Conservation (phyloP, 441 rosid species). For the Croton setiger region DNA sequence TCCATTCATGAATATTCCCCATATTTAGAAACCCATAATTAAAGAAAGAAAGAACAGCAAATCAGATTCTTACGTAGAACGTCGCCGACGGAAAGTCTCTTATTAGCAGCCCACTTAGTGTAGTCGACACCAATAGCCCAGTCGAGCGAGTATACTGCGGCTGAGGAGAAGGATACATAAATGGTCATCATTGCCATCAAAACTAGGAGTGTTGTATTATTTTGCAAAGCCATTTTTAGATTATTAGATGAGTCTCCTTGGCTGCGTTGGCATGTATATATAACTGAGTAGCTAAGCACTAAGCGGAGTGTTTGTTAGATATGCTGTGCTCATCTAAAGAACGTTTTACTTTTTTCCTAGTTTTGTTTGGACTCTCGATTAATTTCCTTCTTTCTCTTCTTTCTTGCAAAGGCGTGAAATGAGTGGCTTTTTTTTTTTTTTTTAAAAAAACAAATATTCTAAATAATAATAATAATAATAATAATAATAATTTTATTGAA, state of each 20-base stretch:
- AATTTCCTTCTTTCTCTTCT: too few relatives aligned
- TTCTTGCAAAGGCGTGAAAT: too few relatives aligned
- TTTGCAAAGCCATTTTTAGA: slow-evolving; percentile 10
- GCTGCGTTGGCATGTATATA: background rate
- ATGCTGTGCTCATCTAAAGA: background rate
- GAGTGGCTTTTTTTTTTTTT: too few relatives aligned
- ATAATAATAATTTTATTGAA: too few relatives aligned
- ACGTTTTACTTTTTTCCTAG: background rate
- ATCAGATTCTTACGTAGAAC: slow-evolving; percentile 2
- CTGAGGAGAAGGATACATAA: slow-evolving; percentile 13
- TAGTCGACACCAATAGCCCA: slow-evolving; percentile 19
- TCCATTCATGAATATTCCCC: too few relatives aligned
- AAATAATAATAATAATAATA: too few relatives aligned
- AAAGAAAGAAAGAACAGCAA: too few relatives aligned
- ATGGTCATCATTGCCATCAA: background rate
- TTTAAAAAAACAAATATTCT: too few relatives aligned
- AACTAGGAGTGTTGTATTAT: background rate
- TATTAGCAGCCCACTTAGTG: slow-evolving; percentile 15
- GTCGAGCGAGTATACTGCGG: slow-evolving; percentile 13
- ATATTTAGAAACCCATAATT: background rate
- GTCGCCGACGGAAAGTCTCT: slow-evolving; percentile 17
- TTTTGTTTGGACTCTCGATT: too few relatives aligned
- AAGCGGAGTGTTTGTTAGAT: background rate
- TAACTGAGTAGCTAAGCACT: background rate
- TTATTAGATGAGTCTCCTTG: background rate